These are phyloP conservation scores for Plasmodium yoelii DNA, from an alignment of 169 alveolate genomes.

Conservation along the genomic window DNA sequence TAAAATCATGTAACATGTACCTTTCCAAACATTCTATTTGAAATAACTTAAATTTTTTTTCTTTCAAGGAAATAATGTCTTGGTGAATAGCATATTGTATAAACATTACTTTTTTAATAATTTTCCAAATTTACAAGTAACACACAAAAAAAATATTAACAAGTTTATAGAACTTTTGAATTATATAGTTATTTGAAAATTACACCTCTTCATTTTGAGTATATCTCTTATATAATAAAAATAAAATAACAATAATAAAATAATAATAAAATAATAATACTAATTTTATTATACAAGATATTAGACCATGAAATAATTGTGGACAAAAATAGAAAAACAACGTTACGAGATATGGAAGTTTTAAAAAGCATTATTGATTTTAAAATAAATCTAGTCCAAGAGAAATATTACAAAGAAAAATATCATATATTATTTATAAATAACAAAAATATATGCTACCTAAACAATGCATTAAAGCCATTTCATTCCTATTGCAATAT, in stretches of 20 bases:
- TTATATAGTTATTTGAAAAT: neutral
- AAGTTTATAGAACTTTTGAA: neutral
- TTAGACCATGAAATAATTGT: conserved; percentile 44
- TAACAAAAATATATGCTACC: conserved; percentile 54
- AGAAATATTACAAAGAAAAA: conserved; percentile 57
- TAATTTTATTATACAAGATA: conserved; percentile 11
- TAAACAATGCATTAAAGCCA: conserved; percentile 51
- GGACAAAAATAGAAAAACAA: conserved; percentile 22
- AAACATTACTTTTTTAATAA: conserved; percentile 47
- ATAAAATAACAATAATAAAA: no score
- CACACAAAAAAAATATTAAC: neutral
- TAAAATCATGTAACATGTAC: neutral
- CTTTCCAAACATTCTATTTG: no score
- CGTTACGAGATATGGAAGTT: conserved; percentile 28
- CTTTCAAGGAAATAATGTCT: conserved; percentile 27
- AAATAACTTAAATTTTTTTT: neutral
- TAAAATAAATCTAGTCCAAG: conserved; percentile 38
- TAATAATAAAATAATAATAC: no score
- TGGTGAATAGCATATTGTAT: conserved; percentile 16
- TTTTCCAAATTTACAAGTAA: conserved; percentile 64
- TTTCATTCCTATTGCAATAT: conserved; percentile 29
- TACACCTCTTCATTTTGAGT: neutral
- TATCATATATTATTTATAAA: conserved; percentile 49
- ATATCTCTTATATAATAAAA: no score
- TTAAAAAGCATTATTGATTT: conserved; percentile 35